These are phyloP conservation scores for Hura crepitans DNA, from an alignment of 441 rosid species.

Conservation along the genomic window DNA sequence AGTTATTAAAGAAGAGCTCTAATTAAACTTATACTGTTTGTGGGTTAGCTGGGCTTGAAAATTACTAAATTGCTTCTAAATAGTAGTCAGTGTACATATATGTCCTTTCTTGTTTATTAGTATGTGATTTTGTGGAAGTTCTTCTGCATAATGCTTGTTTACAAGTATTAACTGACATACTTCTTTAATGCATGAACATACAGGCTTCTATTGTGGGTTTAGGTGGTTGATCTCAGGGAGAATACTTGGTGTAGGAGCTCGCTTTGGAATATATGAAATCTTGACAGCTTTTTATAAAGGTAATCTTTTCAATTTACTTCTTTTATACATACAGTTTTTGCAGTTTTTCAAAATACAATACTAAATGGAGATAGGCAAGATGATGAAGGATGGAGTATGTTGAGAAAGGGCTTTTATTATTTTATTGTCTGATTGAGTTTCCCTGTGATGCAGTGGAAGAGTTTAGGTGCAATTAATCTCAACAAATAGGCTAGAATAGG, in stretches of 20 bases:
- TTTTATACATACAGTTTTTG: neutral
- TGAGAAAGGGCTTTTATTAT: neutral
- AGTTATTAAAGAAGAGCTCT: neutral
- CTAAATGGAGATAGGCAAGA: neutral
- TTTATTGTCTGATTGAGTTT: neutral
- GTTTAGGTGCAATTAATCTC: too few relatives aligned
- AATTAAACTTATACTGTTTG: neutral
- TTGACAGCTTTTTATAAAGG: constrained; percentile 76
- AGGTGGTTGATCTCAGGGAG: constrained; percentile 63
- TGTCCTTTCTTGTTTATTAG: neutral
- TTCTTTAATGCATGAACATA: constrained; percentile 15
- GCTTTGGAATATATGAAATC: constrained; percentile 79
- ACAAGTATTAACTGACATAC: neutral
- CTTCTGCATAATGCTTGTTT: neutral
- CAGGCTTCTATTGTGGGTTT: constrained; percentile 75
- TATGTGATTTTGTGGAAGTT: neutral
- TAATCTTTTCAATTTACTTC: constrained; percentile 18
- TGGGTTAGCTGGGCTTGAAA: neutral
- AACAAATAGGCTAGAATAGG: too few relatives aligned
- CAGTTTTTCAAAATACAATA: neutral
- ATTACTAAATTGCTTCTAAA: neutral
- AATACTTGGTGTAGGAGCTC: constrained; percentile 58
- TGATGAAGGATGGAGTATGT: neutral
- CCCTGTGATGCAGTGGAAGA: too few relatives aligned
- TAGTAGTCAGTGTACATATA: neutral